Evolutionary conservation across 805 yeast species (phyloP).

Genomic region (Cyberlindnera maritima): DNA sequence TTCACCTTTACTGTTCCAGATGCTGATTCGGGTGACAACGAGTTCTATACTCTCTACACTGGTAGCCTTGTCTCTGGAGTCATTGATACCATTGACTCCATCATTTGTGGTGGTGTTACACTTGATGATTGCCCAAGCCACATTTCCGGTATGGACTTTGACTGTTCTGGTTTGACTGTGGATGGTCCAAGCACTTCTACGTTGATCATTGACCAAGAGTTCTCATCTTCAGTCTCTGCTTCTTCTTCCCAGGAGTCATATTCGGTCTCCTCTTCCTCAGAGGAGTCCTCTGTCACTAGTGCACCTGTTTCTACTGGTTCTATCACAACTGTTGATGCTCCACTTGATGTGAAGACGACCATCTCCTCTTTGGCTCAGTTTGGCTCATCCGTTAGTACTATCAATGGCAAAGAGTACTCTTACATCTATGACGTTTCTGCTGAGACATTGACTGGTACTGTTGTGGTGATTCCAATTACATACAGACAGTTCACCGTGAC

Average conservation of each 20-base stretch:
- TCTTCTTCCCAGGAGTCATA: no score
- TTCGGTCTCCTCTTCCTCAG: no score
- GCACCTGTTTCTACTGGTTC: neutral
- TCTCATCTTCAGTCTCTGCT: neutral
- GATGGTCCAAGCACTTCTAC: neutral
- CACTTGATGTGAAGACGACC: no score
- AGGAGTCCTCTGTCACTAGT: neutral
- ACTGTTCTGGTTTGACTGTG: constrained; percentile 8
- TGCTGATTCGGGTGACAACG: constrained; percentile 1
- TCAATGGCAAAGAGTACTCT: constrained; percentile 12
- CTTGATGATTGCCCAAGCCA: constrained; percentile 13
- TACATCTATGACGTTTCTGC: constrained; percentile 5
- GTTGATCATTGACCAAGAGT: neutral
- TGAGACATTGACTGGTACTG: neutral
- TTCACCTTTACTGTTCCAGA: constrained; percentile 8
- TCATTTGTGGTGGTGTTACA: constrained; percentile 9
- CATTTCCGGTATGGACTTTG: constrained; percentile 8
- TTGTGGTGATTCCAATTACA: no score
- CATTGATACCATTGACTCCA: neutral
- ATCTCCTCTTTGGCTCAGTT: constrained; percentile 1
- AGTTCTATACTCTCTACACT: constrained; percentile 16
- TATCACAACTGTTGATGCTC: neutral
- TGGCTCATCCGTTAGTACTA: neutral
- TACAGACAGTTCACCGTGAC: constrained; percentile 11
- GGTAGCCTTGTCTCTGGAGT: constrained; percentile 20